These are phyloP conservation scores for bread wheat (Triticum aestivum) DNA, from an alignment of 176 grass and related monocot genomes.

Conservation along the genomic window DNA sequence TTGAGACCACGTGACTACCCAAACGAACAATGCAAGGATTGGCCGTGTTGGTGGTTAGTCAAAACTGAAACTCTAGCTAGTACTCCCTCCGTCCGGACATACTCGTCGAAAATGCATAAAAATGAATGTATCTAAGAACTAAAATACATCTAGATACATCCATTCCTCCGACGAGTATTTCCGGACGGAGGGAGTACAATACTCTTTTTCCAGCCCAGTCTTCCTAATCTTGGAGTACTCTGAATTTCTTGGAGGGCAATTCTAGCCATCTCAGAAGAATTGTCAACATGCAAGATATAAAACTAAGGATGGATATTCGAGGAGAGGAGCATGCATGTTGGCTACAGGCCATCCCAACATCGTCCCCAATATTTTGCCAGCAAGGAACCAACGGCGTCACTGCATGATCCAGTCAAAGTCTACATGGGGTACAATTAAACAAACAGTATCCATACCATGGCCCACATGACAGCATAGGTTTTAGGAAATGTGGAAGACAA, in stretches of 20 bases:
- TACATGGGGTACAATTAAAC: neutral
- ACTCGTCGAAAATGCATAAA: too few relatives aligned
- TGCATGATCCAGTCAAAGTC: conserved; percentile 17
- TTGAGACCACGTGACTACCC: neutral
- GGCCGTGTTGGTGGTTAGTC: neutral
- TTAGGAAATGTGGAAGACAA: neutral
- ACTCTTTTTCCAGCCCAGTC: neutral
- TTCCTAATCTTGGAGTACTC: neutral
- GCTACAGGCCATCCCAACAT: neutral
- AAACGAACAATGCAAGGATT: neutral
- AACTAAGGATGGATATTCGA: neutral
- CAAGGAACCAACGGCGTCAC: neutral
- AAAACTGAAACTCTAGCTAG: neutral
- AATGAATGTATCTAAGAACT: too few relatives aligned
- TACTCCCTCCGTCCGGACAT: too few relatives aligned
- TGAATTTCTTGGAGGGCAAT: conserved; percentile 19
- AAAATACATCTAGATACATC: too few relatives aligned
- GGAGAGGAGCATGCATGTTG: neutral
- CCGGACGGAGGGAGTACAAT: neutral
- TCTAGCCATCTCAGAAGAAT: neutral
- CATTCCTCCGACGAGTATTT: too few relatives aligned
- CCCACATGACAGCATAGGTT: conserved; percentile 23
- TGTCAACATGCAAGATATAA: neutral
- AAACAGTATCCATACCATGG: neutral
- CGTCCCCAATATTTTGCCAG: neutral